Conservation (phyloP, 495 filamentous ascomycete species). For the Filosporella fistucella region DNA sequence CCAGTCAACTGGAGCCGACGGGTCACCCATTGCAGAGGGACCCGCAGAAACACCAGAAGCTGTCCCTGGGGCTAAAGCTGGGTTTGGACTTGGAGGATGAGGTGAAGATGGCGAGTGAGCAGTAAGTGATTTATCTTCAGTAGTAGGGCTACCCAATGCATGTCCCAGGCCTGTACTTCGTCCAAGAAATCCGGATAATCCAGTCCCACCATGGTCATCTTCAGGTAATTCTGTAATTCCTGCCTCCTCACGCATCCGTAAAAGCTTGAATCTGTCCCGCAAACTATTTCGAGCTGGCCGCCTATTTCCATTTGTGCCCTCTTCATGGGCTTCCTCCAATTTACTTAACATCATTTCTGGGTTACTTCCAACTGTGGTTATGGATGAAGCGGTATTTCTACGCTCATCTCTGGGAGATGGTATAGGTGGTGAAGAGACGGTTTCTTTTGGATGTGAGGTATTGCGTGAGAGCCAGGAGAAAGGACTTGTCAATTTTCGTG, state of each 20-base stretch:
- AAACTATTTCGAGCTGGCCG: conserved; percentile 61
- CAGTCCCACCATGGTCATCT: conserved; percentile 38
- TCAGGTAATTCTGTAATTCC: conserved; percentile 47
- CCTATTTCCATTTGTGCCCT: conserved; percentile 37
- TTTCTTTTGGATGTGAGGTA: conserved; percentile 56
- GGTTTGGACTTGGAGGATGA: conserved; percentile 43
- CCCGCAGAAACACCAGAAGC: conserved; percentile 71
- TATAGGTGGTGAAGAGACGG: conserved; percentile 42
- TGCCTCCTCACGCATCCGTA: conserved; percentile 77
- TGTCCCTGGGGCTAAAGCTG: conserved; percentile 72
- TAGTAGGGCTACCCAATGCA: conserved; percentile 49
- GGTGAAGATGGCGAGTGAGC: conserved; percentile 41
- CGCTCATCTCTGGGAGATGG: conserved; percentile 36
- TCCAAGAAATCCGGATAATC: conserved; percentile 35
- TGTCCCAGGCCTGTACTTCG: conserved; percentile 44
- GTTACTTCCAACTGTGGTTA: conserved; percentile 70
- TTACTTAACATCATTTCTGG: conserved; percentile 67
- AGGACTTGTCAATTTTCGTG: conserved; percentile 70
- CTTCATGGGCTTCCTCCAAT: conserved; percentile 63
- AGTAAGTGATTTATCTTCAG: conserved; percentile 44
- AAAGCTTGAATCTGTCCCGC: conserved; percentile 79
- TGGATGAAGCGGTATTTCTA: conserved; percentile 70
- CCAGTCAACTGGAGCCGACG: conserved; percentile 75
- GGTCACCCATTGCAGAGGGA: conserved; percentile 60
- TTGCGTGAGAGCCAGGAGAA: conserved; percentile 85